A percentile compares a stretch with the other conserved stretches of the same genome.
These are phyloP conservation scores for Orobanche coerulescens DNA, from an alignment of 257 asterid species.

Conservation along the genomic window DNA sequence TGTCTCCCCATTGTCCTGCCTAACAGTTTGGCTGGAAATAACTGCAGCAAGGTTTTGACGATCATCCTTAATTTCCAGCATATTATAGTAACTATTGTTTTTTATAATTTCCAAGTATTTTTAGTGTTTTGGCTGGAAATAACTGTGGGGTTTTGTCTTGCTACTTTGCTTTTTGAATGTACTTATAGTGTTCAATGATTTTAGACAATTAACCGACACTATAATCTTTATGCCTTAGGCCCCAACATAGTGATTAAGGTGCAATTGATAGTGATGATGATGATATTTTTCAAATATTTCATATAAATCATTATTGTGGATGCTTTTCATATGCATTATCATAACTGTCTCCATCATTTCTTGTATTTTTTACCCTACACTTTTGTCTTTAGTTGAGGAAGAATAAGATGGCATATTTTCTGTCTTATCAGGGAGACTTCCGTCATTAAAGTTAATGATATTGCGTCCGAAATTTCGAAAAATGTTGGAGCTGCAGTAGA, in stretches of 20 bases:
- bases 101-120: too few relatives aligned
- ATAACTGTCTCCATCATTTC: constrained; percentile 1
- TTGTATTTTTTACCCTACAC: constrained; percentile 5
- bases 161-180: too few relatives aligned
- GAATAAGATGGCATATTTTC: constrained; percentile 21
- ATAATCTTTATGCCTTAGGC: too few relatives aligned
- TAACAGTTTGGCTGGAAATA: constrained; percentile 92
- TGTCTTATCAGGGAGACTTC: constrained; percentile 82
- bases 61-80: constrained; percentile 20
- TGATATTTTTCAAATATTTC: constrained; percentile 14
- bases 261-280: too few relatives aligned
- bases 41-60: constrained; percentile 84
- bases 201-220: too few relatives aligned
- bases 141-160: too few relatives aligned
- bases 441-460: constrained; percentile 83
- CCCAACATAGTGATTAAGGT: too few relatives aligned
- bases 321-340: not conserved
- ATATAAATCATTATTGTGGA: constrained; percentile 1
- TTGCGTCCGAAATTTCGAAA: constrained; percentile 83
- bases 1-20: constrained; percentile 77
- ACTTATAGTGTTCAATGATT: too few relatives aligned
- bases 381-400: constrained; percentile 18
- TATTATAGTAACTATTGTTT: constrained; percentile 7
- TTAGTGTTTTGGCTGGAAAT: too few relatives aligned
- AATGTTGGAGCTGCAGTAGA: constrained; percentile 93